Percentiles rank a stretch among this genome's conserved stretches.
These are phyloP conservation scores for Piromyces finnis DNA, from an alignment of 192 early-diverging fungal genomes.

Conservation along the genomic window DNA sequence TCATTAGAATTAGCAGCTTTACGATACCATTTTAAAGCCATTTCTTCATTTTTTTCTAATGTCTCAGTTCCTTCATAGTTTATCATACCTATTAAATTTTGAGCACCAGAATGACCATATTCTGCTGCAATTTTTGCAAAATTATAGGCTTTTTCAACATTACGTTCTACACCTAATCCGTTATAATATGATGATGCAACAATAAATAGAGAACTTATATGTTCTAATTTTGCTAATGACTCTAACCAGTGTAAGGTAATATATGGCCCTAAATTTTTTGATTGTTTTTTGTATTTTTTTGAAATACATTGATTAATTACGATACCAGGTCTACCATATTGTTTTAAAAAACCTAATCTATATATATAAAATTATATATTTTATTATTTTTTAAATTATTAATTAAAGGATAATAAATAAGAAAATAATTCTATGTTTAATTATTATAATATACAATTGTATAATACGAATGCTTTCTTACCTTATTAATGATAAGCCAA, in stretches of 20 bases:
- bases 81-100: neutral
- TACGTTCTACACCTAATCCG: neutral
- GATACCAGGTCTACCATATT: neutral
- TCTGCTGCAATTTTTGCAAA: neutral
- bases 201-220: neutral
- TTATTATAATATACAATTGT: too few species aligned
- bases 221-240: neutral
- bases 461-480: too few species aligned
- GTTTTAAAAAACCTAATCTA: neutral
- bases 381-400: too few species aligned
- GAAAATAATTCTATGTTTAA: too few species aligned
- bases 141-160: neutral
- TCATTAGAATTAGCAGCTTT: neutral
- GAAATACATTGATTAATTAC: neutral
- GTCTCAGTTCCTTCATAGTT: neutral
- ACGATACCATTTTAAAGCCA: neutral
- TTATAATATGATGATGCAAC: neutral
- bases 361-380: neutral
- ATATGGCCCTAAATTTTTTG: neutral
- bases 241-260: neutral
- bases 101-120: neutral
- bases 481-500: neutral
- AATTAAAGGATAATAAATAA: too few species aligned
- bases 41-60: neutral
- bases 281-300: neutral